Evolutionary conservation across 345 rosid species (phyloP).

Genomic region (Linum trigynum): DNA sequence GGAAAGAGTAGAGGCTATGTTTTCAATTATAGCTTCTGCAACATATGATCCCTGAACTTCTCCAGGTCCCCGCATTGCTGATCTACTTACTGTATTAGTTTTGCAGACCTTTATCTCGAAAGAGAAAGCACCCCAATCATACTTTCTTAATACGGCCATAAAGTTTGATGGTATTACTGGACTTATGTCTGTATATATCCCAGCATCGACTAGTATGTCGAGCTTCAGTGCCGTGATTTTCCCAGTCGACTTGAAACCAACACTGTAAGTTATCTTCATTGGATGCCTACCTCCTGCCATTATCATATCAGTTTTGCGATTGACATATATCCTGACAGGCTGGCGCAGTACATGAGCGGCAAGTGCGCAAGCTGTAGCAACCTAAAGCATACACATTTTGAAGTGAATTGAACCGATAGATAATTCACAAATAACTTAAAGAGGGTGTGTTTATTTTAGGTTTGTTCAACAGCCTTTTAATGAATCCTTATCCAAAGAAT

Average conservation of each 20-base stretch:
- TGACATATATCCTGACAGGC: neutral
- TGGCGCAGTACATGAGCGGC: neutral
- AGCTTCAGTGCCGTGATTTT: neutral
- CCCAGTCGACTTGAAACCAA: constrained; percentile 2
- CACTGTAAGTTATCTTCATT: neutral
- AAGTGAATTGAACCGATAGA: neutral
- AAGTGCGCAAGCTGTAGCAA: constrained; percentile 2
- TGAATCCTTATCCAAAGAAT: no score
- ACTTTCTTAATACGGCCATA: neutral
- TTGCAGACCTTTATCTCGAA: constrained; percentile 1
- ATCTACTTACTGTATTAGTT: neutral
- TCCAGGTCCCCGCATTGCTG: constrained; percentile 3
- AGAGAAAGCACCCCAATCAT: constrained; percentile 1
- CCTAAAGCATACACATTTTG: neutral
- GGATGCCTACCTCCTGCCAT: constrained; percentile 4
- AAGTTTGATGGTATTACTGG: neutral
- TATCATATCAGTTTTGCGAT: constrained; percentile 1
- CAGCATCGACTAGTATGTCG: neutral
- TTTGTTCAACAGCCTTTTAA: no score
- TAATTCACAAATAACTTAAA: neutral
- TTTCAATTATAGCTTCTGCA: neutral
- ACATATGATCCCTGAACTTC: neutral
- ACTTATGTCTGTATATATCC: neutral
- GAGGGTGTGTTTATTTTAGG: no score
- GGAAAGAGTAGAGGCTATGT: neutral